Base-by-base conservation (phyloP, 306 rosid species). In the Herpetospermum pedunculosum region DNA sequence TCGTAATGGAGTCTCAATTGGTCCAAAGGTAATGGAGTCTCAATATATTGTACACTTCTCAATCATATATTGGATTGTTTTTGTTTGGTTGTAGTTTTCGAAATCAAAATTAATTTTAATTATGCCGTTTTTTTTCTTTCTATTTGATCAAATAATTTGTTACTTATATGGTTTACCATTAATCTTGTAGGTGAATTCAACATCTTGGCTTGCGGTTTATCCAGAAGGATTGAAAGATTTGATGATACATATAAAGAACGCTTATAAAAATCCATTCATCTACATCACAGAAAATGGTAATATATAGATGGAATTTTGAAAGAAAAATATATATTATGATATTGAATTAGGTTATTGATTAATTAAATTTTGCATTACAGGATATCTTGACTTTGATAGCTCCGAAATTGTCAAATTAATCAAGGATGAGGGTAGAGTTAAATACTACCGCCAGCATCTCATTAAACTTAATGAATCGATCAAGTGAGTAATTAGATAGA, bases 241-340 rank as follows among this genome's bases (percentile, higher is more conserved):
- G 19, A 29, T 83, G 83, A 53, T 76, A 25, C 30, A 83, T 23
- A 77, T 34, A 18, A 77, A 83, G 60, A 12, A 6, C 1, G 41
- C 59, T 34, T 79, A 79, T 15, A 28, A 69, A 14, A 77, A 58
- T 68, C 83, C 86, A 9, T 26, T 48, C 8, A 49, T 79, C 43
- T 86, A 79, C 52, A 86, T 88, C 14, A 88, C 86, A 4, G 52
- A 47, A 47, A 47, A 47, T 47, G 52, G 52, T n/a, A n/a, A n/a
- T n/a, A n/a, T n/a, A n/a, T n/a, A n/a, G n/a, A n/a, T n/a, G n/a
- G n/a, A n/a, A n/a, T n/a, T n/a, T n/a, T n/a, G n/a, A n/a, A n/a
- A n/a, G n/a, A n/a, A n/a, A n/a, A n/a, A n/a, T n/a, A 41, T 41
- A 8, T 1, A 12, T 3, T 41, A 41, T 2, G 11, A 6, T 10